Evolutionary conservation across 176 grass and related monocot genomes (phyloP).

Genomic region (Cenchrus americanus): DNA sequence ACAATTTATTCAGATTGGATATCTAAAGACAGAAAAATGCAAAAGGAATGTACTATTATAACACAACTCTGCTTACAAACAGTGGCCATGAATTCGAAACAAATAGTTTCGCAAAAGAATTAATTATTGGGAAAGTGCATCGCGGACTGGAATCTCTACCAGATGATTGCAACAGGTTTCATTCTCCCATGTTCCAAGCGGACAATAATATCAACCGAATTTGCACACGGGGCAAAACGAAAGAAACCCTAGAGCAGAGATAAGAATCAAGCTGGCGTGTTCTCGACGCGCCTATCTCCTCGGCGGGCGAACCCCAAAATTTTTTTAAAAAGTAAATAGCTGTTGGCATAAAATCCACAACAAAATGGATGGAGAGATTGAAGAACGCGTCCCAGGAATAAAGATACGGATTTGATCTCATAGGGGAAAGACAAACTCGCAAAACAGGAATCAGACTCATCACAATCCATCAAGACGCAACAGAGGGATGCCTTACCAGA

Average conservation of each 20-base stretch:
- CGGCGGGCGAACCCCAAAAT: background rate
- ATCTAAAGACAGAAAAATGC: background rate
- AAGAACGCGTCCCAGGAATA: too few species aligned
- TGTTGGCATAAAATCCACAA: too few species aligned
- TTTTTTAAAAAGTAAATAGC: too few species aligned
- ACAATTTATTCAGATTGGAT: background rate
- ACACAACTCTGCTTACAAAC: background rate
- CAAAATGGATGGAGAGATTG: too few species aligned
- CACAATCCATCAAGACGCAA: too few species aligned
- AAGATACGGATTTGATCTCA: too few species aligned
- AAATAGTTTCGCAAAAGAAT: background rate
- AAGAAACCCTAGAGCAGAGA: background rate
- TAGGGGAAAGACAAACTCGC: too few species aligned
- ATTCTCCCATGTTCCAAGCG: background rate
- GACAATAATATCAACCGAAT: background rate
- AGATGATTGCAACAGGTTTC: background rate
- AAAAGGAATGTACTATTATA: background rate
- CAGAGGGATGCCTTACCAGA: too few species aligned
- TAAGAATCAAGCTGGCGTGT: background rate
- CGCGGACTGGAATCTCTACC: background rate
- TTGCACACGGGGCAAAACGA: too few species aligned
- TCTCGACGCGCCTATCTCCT: background rate
- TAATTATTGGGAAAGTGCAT: background rate
- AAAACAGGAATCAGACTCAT: too few species aligned
- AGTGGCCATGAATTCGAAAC: background rate